These are phyloP conservation scores for Aspergillus pseudonomiae DNA, from an alignment of 2,329 filamentous ascomycete genomes.

Conservation along the genomic window DNA sequence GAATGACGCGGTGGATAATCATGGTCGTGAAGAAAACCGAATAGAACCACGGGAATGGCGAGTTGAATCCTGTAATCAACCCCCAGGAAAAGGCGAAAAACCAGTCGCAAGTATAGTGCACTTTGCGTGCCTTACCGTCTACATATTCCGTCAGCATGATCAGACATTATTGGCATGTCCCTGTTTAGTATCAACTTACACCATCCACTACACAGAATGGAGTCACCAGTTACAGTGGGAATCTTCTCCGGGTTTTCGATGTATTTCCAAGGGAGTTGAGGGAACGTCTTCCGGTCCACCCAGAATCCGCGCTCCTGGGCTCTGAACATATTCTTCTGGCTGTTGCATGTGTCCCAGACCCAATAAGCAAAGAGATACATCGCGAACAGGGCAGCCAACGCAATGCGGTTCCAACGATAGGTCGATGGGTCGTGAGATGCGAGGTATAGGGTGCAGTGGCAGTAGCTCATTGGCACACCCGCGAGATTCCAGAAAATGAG, in stretches of 20 bases:
- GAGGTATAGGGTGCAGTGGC: slow-evolving; percentile 87
- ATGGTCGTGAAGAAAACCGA: slow-evolving; percentile 76
- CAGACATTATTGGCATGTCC: not conserved
- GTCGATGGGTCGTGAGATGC: slow-evolving; percentile 76
- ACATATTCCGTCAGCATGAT: not conserved
- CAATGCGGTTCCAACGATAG: slow-evolving; percentile 73
- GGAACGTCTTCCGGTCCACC: slow-evolving; percentile 75
- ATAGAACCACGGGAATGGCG: slow-evolving; percentile 88
- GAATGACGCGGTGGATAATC: slow-evolving; percentile 74
- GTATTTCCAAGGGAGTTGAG: slow-evolving; percentile 82
- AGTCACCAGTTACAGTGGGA: slow-evolving; percentile 69
- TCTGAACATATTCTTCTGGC: slow-evolving; percentile 90
- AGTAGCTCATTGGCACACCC: slow-evolving; percentile 86
- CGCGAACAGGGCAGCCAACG: slow-evolving; percentile 63
- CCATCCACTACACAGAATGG: slow-evolving; percentile 83
- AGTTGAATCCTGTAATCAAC: slow-evolving; percentile 75
- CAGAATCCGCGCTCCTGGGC: slow-evolving; percentile 71
- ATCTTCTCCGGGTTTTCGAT: slow-evolving; percentile 79
- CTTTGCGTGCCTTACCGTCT: slow-evolving; percentile 72
- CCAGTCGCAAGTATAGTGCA: slow-evolving; percentile 78
- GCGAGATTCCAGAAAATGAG: slow-evolving; percentile 97
- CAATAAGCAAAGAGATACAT: slow-evolving; percentile 83
- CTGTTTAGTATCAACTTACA: slow-evolving; percentile 51
- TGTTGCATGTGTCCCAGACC: slow-evolving; percentile 89
- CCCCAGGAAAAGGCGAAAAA: slow-evolving; percentile 79